Conservation (phyloP, 352 stramenopile species). For the Pythium folliculosum region DNA sequence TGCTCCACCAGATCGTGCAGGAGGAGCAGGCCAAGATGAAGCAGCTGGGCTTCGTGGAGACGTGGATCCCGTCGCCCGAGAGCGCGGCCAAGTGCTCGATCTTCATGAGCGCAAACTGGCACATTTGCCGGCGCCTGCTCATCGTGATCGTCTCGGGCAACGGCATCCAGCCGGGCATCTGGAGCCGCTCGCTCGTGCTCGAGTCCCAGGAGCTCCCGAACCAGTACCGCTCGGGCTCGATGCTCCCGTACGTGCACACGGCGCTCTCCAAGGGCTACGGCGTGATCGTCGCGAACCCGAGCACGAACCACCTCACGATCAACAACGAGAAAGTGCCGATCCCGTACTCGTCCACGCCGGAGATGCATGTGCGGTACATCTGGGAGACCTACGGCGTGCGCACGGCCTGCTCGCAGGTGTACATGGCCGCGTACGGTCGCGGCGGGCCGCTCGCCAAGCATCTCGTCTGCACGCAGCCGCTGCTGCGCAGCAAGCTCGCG, state of each 20-base stretch:
- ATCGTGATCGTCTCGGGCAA: conserved; percentile 83
- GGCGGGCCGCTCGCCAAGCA: conserved; percentile 75
- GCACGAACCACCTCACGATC: conserved; percentile 72
- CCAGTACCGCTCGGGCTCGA: conserved; percentile 83
- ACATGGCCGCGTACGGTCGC: conserved; percentile 77
- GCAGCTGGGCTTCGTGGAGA: conserved; percentile 82
- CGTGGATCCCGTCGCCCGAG: conserved; percentile 72
- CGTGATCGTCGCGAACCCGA: conserved; percentile 81
- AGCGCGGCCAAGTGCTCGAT: conserved; percentile 69
- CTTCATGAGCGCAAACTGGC: conserved; percentile 86
- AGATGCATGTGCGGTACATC: conserved; percentile 79
- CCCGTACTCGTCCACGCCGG: conserved; percentile 70
- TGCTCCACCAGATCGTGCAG: conserved; percentile 83
- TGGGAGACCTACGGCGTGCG: conserved; percentile 83
- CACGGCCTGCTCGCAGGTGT: conserved; percentile 72
- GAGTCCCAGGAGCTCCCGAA: conserved; percentile 66
- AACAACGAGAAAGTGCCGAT: conserved; percentile 79
- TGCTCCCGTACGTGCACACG: conserved; percentile 81
- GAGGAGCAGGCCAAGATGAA: conserved; percentile 88
- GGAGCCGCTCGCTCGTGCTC: conserved; percentile 81
- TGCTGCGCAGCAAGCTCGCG: conserved; percentile 62
- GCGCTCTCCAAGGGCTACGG: conserved; percentile 80
- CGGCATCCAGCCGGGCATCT: conserved; percentile 85
- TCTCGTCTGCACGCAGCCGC: conserved; percentile 67
- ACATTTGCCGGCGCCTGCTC: conserved; percentile 72